phyloP scores from a whole-genome alignment of 2,329 filamentous ascomycete species.

The Hymenoscyphus fraxineus region DNA sequence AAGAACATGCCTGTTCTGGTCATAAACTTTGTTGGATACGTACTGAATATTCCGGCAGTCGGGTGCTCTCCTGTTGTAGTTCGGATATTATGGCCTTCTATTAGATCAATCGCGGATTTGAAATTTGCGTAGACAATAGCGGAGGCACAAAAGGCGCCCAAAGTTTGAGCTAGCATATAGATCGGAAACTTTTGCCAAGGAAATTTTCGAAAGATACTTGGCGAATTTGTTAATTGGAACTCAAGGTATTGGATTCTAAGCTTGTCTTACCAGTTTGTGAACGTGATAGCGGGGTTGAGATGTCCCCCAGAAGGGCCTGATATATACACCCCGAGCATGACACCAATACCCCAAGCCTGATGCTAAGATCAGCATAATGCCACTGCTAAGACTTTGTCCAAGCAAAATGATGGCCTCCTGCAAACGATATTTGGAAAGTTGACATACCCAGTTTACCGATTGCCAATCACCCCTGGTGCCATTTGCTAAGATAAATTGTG shows the following conservation, averaged over 20 bases:
- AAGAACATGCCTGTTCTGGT: conserved; percentile 66
- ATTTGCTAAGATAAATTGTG: conserved; percentile 56
- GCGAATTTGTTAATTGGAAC: conserved; percentile 3
- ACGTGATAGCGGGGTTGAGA: conserved; percentile 67
- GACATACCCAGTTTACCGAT: conserved; percentile 31
- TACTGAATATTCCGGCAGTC: conserved; percentile 68
- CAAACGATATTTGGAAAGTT: background rate
- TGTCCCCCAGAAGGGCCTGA: conserved; percentile 63
- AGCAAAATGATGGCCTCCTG: background rate
- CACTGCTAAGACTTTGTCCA: background rate
- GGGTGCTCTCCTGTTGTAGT: conserved; percentile 51
- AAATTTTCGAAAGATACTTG: conserved; percentile 57
- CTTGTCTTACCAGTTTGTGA: conserved; percentile 54
- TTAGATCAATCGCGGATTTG: conserved; percentile 61
- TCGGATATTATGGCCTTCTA: conserved; percentile 59
- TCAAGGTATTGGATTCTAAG: background rate
- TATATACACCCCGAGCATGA: conserved; percentile 67
- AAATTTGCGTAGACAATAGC: conserved; percentile 55
- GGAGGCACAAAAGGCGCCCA: conserved; percentile 63
- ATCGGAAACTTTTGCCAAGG: conserved; percentile 67
- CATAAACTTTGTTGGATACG: conserved; percentile 63
- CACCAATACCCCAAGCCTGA: conserved; percentile 45
- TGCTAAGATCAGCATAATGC: background rate
- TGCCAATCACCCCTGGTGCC: conserved; percentile 28
- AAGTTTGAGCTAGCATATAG: conserved; percentile 61